These are phyloP conservation scores for Ceratocystis huliohia DNA, from an alignment of 2,329 filamentous ascomycete species.

Conservation along the genomic window DNA sequence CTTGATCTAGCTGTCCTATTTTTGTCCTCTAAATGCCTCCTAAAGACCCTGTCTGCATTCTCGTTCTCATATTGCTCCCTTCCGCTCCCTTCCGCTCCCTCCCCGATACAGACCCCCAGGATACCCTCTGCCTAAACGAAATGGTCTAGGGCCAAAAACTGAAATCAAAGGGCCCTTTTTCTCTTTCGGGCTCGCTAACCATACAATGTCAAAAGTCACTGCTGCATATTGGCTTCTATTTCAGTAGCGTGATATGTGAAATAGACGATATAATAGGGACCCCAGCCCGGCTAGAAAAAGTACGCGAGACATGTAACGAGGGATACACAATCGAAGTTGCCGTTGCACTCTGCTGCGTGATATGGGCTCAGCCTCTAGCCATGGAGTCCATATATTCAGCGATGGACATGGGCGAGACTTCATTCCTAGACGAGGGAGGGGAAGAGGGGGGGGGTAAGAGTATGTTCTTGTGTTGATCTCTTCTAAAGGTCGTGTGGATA, in stretches of 20 bases:
- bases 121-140: not conserved
- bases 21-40: not conserved
- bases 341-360: not conserved
- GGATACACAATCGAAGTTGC: not conserved
- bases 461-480: not conserved
- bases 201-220: not conserved
- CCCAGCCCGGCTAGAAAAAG: not conserved
- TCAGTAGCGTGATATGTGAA: not conserved
- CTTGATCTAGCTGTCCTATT: not conserved
- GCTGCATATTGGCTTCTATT: not conserved
- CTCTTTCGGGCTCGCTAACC: not conserved
- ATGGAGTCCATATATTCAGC: not conserved
- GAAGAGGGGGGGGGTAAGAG: not conserved
- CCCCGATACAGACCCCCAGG: not conserved
- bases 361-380: not conserved
- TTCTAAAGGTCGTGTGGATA: not conserved
- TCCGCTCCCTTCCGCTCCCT: not conserved
- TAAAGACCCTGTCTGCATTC: slow-evolving; percentile 1
- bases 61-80: not conserved
- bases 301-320: not conserved
- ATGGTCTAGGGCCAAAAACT: not conserved
- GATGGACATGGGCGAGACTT: not conserved
- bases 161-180: not conserved
- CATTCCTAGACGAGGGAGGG: not conserved
- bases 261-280: not conserved